These are phyloP conservation scores for Fusarium sp. DNA, from an alignment of 2,329 filamentous ascomycete genomes.

Conservation along the genomic window DNA sequence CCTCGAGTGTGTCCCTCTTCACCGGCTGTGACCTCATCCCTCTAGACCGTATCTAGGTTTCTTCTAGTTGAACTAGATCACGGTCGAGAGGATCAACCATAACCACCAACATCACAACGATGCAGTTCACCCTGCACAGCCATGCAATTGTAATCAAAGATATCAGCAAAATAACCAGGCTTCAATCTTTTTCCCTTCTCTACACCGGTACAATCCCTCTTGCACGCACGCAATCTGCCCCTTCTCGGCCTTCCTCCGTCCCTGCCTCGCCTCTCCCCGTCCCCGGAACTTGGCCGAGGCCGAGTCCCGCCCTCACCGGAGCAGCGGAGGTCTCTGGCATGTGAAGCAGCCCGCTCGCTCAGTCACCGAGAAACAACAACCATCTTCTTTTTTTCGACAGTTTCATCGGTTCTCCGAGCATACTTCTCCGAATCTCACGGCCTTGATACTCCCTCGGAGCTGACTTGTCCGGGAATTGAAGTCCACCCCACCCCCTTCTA, in stretches of 20 bases:
- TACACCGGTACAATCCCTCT: not conserved
- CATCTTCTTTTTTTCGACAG: conserved; percentile 9
- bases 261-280: conserved; percentile 28
- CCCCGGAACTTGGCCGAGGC: conserved; percentile 46
- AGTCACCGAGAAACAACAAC: not conserved
- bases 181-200: not conserved
- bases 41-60: conserved; percentile 5
- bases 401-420: conserved; percentile 10
- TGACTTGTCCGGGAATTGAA: conserved; percentile 4
- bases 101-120: not conserved
- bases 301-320: conserved; percentile 43
- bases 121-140: not conserved
- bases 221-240: conserved; percentile 5
- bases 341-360: conserved; percentile 40
- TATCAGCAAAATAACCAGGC: not conserved
- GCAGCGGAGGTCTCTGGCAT: conserved; percentile 49
- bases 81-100: not conserved
- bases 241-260: conserved; percentile 44
- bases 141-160: not conserved
- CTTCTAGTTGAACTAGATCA: not conserved
- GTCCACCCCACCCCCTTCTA: not conserved
- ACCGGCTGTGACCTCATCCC: conserved; percentile 6
- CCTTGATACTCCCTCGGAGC: not conserved
- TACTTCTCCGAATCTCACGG: not conserved
- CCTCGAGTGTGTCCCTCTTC: conserved; percentile 4